Conservation (phyloP, 2,329 filamentous ascomycete species). For the Pyricularia grisea region DNA sequence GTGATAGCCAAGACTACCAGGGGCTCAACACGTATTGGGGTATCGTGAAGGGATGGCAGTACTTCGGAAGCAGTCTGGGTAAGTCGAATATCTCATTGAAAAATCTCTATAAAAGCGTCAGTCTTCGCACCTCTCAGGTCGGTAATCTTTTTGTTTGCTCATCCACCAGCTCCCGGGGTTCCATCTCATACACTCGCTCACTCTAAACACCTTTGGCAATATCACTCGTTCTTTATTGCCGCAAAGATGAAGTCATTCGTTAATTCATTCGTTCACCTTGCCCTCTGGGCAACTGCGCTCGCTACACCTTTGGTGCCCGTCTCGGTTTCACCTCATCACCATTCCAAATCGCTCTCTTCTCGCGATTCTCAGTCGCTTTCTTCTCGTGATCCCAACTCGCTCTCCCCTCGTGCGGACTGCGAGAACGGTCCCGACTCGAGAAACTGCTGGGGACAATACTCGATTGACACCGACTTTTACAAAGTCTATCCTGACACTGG, state of each 20-base stretch:
- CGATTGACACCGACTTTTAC: constrained; percentile 35
- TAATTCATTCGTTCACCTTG: neutral
- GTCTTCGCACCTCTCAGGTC: neutral
- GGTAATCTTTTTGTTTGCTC: neutral
- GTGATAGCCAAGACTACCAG: neutral
- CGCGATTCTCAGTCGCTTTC: no score
- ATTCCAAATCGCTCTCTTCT: neutral
- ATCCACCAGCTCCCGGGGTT: neutral
- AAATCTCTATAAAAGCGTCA: neutral
- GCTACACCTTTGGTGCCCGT: neutral
- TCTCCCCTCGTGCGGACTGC: constrained; percentile 4
- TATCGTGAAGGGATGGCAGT: neutral
- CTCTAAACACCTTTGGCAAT: neutral
- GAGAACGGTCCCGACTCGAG: constrained; percentile 18
- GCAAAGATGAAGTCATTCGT: constrained; percentile 2
- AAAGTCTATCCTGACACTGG: constrained; percentile 33
- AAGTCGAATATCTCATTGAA: neutral
- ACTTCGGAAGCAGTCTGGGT: neutral
- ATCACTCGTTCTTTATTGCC: neutral
- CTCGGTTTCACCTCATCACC: neutral
- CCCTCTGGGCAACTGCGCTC: neutral
- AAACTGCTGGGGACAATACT: constrained; percentile 7
- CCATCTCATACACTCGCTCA: neutral
- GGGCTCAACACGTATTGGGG: neutral
- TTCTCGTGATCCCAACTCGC: neutral